Percentiles rank a stretch among this genome's conserved stretches.
phyloP scores from a whole-genome alignment of 2,329 filamentous ascomycete genomes.

The Aspergillus pseudoglaucus region DNA sequence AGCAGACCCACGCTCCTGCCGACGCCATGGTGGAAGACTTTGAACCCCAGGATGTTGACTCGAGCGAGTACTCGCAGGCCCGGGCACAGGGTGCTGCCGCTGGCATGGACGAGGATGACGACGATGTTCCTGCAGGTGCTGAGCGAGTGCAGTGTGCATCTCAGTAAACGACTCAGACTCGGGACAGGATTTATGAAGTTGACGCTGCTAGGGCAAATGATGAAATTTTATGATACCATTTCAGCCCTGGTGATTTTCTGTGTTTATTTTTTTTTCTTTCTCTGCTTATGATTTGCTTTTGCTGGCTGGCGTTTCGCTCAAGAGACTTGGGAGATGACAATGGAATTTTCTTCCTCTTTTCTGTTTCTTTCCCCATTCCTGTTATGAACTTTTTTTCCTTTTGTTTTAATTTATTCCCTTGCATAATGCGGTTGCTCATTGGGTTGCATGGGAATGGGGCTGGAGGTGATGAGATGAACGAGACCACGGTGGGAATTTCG shows the following conservation, averaged over 20 bases:
- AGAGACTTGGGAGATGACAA: constrained; percentile 25
- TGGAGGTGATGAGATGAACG: constrained; percentile 12
- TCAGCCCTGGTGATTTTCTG: constrained; percentile 15
- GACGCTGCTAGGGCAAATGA: constrained; percentile 19
- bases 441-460: constrained; percentile 9
- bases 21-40: constrained; percentile 92
- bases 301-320: constrained; percentile 27
- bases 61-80: constrained; percentile 55
- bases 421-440: constrained; percentile 14
- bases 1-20: constrained; percentile 61
- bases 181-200: constrained; percentile 9
- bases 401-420: constrained; percentile 14
- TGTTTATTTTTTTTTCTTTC: constrained; percentile 17
- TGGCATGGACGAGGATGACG: constrained; percentile 67
- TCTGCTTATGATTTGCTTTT: constrained; percentile 20
- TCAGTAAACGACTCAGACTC: constrained; percentile 33
- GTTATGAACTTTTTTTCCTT: constrained; percentile 6
- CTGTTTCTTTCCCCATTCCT: constrained; percentile 10
- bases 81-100: constrained; percentile 60
- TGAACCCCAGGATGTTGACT: constrained; percentile 77
- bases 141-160: constrained; percentile 49
- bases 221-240: constrained; percentile 33
- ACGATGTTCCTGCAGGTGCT: constrained; percentile 43
- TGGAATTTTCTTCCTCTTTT: constrained; percentile 13
- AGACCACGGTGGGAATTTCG: constrained; percentile 6